Evolutionary conservation across 2,329 filamentous ascomycete species (phyloP).

Genomic region (Pseudogymnoascus sp.): DNA sequence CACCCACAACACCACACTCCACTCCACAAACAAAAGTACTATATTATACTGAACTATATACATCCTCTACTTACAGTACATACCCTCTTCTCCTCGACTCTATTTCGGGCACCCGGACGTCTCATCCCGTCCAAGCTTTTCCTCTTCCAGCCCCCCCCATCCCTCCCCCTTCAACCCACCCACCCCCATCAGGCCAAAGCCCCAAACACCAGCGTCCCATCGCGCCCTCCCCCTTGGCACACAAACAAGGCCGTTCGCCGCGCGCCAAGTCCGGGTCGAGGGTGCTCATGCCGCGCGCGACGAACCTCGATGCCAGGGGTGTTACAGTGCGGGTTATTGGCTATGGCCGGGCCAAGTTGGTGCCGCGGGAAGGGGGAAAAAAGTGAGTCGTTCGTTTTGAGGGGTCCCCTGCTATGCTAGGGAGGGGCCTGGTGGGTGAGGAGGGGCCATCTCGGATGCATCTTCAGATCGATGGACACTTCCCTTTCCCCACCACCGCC

Average conservation of each 20-base stretch:
- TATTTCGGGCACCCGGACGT: slow-evolving; percentile 5
- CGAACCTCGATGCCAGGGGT: background rate
- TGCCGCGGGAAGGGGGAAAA: background rate
- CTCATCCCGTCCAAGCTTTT: background rate
- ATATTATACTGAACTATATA: too few relatives aligned
- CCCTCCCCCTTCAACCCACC: background rate
- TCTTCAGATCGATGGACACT: background rate
- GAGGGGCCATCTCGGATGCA: background rate
- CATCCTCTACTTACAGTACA: background rate
- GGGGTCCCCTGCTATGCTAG: too few relatives aligned
- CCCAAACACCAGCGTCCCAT: slow-evolving; percentile 9
- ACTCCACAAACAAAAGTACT: background rate
- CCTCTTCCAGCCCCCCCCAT: background rate
- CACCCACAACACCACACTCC: background rate
- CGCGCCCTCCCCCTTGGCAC: background rate
- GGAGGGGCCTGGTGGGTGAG: background rate
- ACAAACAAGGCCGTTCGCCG: slow-evolving; percentile 1
- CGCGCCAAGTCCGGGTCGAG: background rate
- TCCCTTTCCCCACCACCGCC: background rate
- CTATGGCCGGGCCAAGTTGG: background rate
- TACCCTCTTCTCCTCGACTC: background rate
- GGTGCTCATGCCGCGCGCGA: background rate
- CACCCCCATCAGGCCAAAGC: background rate
- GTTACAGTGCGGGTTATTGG: background rate
- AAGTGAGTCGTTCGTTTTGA: background rate